Evolutionary conservation across 2,329 filamentous ascomycete species (phyloP).

Genomic region (Sporothrix euskadiensis): DNA sequence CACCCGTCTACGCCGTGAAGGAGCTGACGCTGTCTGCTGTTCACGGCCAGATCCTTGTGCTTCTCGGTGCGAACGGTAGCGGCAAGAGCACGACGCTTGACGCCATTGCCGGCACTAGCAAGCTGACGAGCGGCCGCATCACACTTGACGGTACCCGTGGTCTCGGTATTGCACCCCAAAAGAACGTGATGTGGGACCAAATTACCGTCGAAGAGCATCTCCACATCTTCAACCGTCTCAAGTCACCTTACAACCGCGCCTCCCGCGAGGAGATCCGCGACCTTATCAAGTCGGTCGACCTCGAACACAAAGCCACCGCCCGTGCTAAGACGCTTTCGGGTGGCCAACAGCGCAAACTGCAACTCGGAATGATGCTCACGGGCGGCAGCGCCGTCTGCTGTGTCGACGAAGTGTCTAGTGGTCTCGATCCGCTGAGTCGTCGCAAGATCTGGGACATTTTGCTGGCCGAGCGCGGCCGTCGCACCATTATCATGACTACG

Average conservation of each 20-base stretch:
- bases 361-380: constrained; percentile 93
- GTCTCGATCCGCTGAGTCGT: constrained; percentile 81
- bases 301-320: constrained; percentile 71
- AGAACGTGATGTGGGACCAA: constrained; percentile 91
- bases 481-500: constrained; percentile 85
- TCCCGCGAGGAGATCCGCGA: constrained; percentile 59
- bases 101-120: constrained; percentile 79
- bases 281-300: constrained; percentile 70
- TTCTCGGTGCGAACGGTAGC: constrained; percentile 85
- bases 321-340: constrained; percentile 78
- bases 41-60: constrained; percentile 79
- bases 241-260: constrained; percentile 60
- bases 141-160: constrained; percentile 75
- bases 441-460: constrained; percentile 95
- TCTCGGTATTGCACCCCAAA: constrained; percentile 85
- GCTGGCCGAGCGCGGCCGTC: constrained; percentile 74
- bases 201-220: constrained; percentile 85
- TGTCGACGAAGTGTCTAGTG: constrained; percentile 87
- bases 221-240: constrained; percentile 78
- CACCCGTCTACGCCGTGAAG: constrained; percentile 77
- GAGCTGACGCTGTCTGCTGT: constrained; percentile 69
- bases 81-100: constrained; percentile 90
- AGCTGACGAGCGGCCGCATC: constrained; percentile 73
- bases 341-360: constrained; percentile 88
- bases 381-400: constrained; percentile 86